Evolutionary conservation across 352 stramenopile genomes (phyloP), one percentile per base, ranked within the genome.

Genomic region (Pythium sukuiense): DNA sequence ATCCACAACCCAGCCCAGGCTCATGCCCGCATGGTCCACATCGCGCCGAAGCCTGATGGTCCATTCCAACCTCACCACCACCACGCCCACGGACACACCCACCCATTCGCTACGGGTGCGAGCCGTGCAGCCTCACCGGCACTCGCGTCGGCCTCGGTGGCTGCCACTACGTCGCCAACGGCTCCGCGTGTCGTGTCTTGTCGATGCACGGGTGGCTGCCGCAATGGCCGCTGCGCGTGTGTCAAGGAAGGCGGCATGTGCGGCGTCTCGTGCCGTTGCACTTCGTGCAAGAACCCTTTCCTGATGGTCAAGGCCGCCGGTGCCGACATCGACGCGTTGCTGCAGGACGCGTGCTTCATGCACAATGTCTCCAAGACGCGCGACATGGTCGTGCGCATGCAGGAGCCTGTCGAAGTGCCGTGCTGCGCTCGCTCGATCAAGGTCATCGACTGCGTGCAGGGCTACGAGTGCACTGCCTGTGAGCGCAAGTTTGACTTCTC

Each of bases 251-350:
- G 83, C 48, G 85, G 79, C 33, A 92, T 92, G 83, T 94, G 86
- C 49, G 81, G 81, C 27, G 62, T 70, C 13, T 82, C 81, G 29
- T 94, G 86, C 59, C 86, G 86, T 33, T 94, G 86, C 74, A 94
- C 86, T 54, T 92, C 83, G 13, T 94, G 86, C 75, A 92, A 94
- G 73, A 94, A 94, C 73, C 86, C 86, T 37, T 94, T 92, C 59
- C 66, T 89, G 61, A 90, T 90, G 78, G 85, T 94, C 43, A 88
- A 92, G 63, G 79, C 79, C 0, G 83, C 83, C 1, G 86, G 86
- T 20, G 84, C 84, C 20, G 78, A 92, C 59, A 91, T 94, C 56
- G 81, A 91, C 33, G 81, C 81, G 16, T 57, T 94, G 52, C 70
- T 91, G 1, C 66, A 89, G 59, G 86, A 94, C 65, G 75, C 77